Evolutionary conservation across 176 grass and related monocot species (phyloP), one percentile per base, ranked within the genome.

Genomic region (Poa annua): DNA sequence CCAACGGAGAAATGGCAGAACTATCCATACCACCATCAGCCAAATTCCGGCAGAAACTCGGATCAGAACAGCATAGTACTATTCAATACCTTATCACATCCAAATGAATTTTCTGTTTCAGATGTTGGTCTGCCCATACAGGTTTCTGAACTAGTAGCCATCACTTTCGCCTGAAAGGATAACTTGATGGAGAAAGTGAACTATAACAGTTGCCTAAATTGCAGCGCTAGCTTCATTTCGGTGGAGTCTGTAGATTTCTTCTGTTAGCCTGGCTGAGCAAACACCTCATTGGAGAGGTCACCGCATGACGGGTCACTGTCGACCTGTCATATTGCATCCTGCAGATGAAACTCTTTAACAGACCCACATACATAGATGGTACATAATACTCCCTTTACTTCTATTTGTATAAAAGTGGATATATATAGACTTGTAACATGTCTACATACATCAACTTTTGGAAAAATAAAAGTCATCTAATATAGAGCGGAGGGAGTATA

Each of bases 91-190:
- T 76, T 57, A 38, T 80, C 66, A 63, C 52, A 71, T 70, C 49
- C 16, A 64, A 45, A 49, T 42, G 45, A 74, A 79, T 12, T 75
- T 73, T 56, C 67, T 48, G 66, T 29, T 29, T 29, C 29, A 29
- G 29, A 29, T 29, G 2, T 17, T 47, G 6, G 16, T 42, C n/a
- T 71, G 26, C 59, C 13, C 48, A 69, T 25, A 21, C 15, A 34
- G 14, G 21, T 57, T 55, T 60, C 50, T 44, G 61, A 35, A 19
- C 13, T 80, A 2, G 52, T 15, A 13, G 1, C 81, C 15, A 22
- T 67, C 50, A 20, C 56, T 86, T 86, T 86, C 68, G 36, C 64
- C 45, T n/a, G 26, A 61, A 81, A 86, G 44, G 57, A 77, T 41
- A 81, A 51, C 7, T 70, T 39, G 63, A 73, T 71, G 56, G 84